Percentiles rank a stretch among this genome's conserved stretches.
phyloP scores from a whole-genome alignment of 2,329 filamentous ascomycete genomes.

The Botrytis galanthina region DNA sequence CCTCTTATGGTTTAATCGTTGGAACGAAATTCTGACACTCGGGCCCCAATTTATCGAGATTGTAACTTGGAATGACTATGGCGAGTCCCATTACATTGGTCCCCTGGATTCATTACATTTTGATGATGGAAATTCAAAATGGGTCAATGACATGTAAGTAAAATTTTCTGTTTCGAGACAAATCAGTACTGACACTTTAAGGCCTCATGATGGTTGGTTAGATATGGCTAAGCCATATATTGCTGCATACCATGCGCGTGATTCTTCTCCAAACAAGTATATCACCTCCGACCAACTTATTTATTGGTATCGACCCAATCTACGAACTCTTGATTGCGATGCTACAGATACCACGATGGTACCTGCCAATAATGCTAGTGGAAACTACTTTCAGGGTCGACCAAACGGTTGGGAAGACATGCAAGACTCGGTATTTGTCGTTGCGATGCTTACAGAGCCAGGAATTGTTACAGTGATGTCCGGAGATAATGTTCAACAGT shows the following conservation, averaged over 20 bases:
- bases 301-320: constrained; percentile 44
- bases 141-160: constrained; percentile 33
- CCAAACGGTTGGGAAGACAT: constrained; percentile 38
- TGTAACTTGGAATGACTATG: constrained; percentile 51
- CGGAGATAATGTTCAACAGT: constrained; percentile 29
- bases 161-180: background rate
- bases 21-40: constrained; percentile 43
- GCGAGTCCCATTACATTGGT: constrained; percentile 53
- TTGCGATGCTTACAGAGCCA: constrained; percentile 34
- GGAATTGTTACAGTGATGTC: constrained; percentile 36
- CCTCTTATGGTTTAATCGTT: constrained; percentile 42
- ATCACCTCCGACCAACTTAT: constrained; percentile 37
- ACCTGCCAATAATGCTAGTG: constrained; percentile 24
- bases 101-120: constrained; percentile 42
- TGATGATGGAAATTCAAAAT: constrained; percentile 41
- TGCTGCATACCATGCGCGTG: constrained; percentile 27
- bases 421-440: constrained; percentile 30
- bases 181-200: background rate
- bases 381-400: constrained; percentile 31
- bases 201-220: constrained; percentile 50
- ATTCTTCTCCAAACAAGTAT: constrained; percentile 22
- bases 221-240: constrained; percentile 33
- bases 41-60: constrained; percentile 46
- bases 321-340: constrained; percentile 36
- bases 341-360: constrained; percentile 38